Conservation (phyloP, 108 stramenopile genomes). For the Cyclostephanos tholiformis region DNA sequence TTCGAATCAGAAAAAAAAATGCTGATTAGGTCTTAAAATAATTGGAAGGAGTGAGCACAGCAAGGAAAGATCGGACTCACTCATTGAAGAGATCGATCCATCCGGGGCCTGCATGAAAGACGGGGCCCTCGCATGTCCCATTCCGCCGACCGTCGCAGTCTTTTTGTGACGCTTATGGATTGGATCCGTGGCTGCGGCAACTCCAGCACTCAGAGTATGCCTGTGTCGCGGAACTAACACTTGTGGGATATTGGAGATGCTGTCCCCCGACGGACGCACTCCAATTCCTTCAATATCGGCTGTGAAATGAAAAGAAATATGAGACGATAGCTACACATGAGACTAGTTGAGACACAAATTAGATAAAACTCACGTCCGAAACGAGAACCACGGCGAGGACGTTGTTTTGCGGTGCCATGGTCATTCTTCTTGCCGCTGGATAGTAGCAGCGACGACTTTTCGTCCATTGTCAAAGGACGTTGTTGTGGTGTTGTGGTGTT, state of each 20-base stretch:
- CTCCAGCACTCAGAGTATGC: constrained; percentile 28
- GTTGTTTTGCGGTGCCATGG: neutral
- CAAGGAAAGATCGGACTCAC: constrained; percentile 1
- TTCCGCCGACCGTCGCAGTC: neutral
- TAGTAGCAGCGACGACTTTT: constrained; percentile 8
- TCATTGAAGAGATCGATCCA: constrained; percentile 28
- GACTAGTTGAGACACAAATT: neutral
- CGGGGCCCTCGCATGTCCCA: constrained; percentile 16
- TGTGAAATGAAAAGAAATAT: neutral
- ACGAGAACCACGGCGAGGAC: constrained; percentile 4
- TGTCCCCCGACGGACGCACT: constrained; percentile 18
- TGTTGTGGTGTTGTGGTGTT: too few species aligned
- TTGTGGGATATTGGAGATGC: constrained; percentile 34
- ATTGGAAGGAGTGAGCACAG: too few species aligned
- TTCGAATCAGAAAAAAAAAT: constrained; percentile 5
- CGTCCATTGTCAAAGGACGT: too few species aligned
- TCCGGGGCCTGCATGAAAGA: constrained; percentile 38
- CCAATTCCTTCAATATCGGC: constrained; percentile 19
- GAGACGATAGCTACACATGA: neutral
- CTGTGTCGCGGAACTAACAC: constrained; percentile 31
- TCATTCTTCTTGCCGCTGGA: constrained; percentile 12
- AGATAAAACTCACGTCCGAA: constrained; percentile 7
- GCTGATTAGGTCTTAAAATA: too few species aligned
- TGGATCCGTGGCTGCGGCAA: neutral
- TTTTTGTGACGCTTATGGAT: neutral